These are phyloP conservation scores for Daldinia childiae DNA, from an alignment of 495 filamentous ascomycete genomes.

Conservation along the genomic window DNA sequence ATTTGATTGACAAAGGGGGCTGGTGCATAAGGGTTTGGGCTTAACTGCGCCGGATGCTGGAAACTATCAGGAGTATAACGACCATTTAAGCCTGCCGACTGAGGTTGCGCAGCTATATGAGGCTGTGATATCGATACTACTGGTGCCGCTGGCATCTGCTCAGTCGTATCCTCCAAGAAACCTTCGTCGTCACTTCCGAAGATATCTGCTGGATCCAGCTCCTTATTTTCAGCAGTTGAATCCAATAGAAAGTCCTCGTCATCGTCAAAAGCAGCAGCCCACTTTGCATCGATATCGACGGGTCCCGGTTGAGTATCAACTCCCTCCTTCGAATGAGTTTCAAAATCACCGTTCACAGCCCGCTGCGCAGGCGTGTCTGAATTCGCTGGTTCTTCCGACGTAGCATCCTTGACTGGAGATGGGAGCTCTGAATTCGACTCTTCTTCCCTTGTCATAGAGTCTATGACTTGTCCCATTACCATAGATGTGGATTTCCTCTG, in stretches of 20 bases:
- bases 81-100: conserved; percentile 48
- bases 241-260: conserved; percentile 66
- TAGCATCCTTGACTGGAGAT: conserved; percentile 41
- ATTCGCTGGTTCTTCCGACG: conserved; percentile 28
- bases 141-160: conserved; percentile 32
- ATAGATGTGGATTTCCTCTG: conserved; percentile 70
- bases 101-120: conserved; percentile 43
- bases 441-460: conserved; percentile 26
- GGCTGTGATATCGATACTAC: conserved; percentile 26
- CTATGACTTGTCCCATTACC: conserved; percentile 56
- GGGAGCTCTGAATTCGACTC: conserved; percentile 44
- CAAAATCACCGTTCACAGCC: conserved; percentile 44
- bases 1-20: conserved; percentile 34
- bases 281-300: conserved; percentile 75
- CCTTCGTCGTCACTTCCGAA: conserved; percentile 78
- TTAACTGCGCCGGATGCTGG: conserved; percentile 44
- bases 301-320: conserved; percentile 14
- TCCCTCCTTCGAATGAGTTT: conserved; percentile 40
- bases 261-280: conserved; percentile 84
- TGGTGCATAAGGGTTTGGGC: conserved; percentile 51
- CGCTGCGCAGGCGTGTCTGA: conserved; percentile 33
- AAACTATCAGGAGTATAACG: conserved; percentile 49
- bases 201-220: conserved; percentile 64
- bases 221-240: conserved; percentile 46
- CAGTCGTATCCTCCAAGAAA: conserved; percentile 69